A percentile compares a stretch with the other conserved stretches of the same genome.
Conservation (phyloP, 2,329 filamentous ascomycete species). For the Bisporella sp. region DNA sequence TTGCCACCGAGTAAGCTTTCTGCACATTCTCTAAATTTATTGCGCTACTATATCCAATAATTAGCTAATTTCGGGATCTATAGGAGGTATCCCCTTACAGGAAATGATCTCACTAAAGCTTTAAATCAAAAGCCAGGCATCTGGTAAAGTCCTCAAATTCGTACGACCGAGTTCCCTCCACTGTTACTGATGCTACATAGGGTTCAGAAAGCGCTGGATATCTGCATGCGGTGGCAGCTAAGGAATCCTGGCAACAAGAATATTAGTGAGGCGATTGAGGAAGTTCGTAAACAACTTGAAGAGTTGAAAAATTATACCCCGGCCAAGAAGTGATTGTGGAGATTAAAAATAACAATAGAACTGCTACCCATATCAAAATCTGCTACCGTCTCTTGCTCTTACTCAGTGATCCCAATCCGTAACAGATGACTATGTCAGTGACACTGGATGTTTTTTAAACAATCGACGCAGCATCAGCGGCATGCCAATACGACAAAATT, state of each 20-base stretch:
- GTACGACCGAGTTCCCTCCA: neutral
- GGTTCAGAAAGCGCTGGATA: conserved; percentile 56
- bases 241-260: conserved; percentile 55
- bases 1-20: conserved; percentile 41
- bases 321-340: too few species aligned
- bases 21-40: too few species aligned
- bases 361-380: too few species aligned
- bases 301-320: conserved; percentile 17
- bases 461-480: too few species aligned
- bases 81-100: conserved; percentile 60
- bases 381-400: too few species aligned
- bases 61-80: too few species aligned
- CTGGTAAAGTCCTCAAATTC: conserved; percentile 47
- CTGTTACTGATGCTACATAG: neutral
- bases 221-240: conserved; percentile 84
- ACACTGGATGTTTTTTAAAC: too few species aligned
- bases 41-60: too few species aligned
- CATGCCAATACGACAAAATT: too few species aligned
- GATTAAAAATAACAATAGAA: too few species aligned
- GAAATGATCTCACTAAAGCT: conserved; percentile 61
- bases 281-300: conserved; percentile 37
- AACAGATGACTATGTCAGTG: too few species aligned
- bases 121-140: conserved; percentile 63
- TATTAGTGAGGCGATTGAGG: conserved; percentile 45
- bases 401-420: too few species aligned